Base-by-base conservation (phyloP, 805 yeast species). In the Debaryomyces tyrocola region DNA sequence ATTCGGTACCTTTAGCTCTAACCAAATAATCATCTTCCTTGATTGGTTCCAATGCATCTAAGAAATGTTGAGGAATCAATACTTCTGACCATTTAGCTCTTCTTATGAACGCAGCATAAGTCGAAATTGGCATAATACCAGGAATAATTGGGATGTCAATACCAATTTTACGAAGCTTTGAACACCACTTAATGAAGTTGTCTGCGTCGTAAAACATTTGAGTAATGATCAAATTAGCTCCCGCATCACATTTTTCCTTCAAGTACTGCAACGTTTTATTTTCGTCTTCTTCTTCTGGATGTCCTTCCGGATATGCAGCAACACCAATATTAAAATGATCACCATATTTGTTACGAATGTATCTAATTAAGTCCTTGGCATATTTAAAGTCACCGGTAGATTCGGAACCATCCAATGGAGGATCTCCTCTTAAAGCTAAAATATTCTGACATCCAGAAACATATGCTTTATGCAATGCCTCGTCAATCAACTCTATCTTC, bases 121-220 rank as follows among this genome's bases (percentile, higher is more conserved):
- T 89, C n/a, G 96, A 84, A 48, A 94, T 91, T 18, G 99, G 99
- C 99, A 94, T 94, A 66, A 94, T 90, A 11, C 99, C 99, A 1
- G 99, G 99, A 49, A 94, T 85, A 54, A 94, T 87, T 24, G 98
- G 98, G 44, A 88, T 83, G 34, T 75, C 74, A 52, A 94, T 79
- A 18, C 96, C 97, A 18, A 73, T 72, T 18, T 75, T 82, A 55
- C 92, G 79, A 45, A 92, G 78, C 49, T 73, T 68, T 15, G 74
- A 64, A 58, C 94, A 89, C 99, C 99, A 94, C 10, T 67, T 57
- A 48, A 94, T 78, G 66, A 92, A 94, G 49, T 78, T 79, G 40
- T 91, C 96, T 10, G 78, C 94, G 61, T 94, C 97, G 67, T 94
- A 94, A 66, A 94, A 92, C 97, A 94, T 88, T 68, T 94, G 99